Base-by-base conservation (phyloP, 257 asterid species). In the Solanum etuberosum region DNA sequence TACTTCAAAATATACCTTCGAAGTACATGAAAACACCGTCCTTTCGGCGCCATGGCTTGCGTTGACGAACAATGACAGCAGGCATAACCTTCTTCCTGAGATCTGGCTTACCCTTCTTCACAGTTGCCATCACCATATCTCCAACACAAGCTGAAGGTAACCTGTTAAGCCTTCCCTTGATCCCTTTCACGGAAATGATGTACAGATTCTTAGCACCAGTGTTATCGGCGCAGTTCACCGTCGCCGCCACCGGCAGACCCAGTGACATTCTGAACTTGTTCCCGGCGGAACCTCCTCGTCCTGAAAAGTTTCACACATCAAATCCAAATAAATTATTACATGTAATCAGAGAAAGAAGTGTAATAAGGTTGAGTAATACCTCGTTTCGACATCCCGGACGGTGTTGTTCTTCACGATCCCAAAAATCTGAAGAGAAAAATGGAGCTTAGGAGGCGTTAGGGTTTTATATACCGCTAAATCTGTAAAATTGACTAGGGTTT, bases 41-140 rank as follows among this genome's bases (percentile, higher is more conserved):
- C 96, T 93, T 94, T 94, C 97, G 86, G 92, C 97, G 96, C 96
- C 96, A 94, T 0, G 95, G 97, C 91, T 94, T 94, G 89, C 97
- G 92, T 86, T 94, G 95, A 48, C 97, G 93, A 29, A 94, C 97
- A 35, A 94, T 93, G 83, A 93, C 96, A n/a, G 97, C 96, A 2
- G 97, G 97, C 97, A 93, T 93, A 51, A 94, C 96, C 92, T 94
- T 94, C 93, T 94, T 93, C 90, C 97, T 90, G 46, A 93, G 93
- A 78, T 93, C 96, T 5, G 94, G 96, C 90, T 93, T 92, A 1
- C 96, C 96, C 87, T 92, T 92, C 91, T 94, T 94, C 3, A 94
- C 96, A 1, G 97, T 94, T 68, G 95, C 95, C 95, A 94, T 92
- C 32, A 94, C 95, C 97, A 93, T 93, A 57, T 93, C 97, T 9